A percentile compares a stretch with the other conserved stretches of the same genome.
phyloP scores from a whole-genome alignment of 2,329 filamentous ascomycete genomes.

The Sporothrix variecibatus region DNA sequence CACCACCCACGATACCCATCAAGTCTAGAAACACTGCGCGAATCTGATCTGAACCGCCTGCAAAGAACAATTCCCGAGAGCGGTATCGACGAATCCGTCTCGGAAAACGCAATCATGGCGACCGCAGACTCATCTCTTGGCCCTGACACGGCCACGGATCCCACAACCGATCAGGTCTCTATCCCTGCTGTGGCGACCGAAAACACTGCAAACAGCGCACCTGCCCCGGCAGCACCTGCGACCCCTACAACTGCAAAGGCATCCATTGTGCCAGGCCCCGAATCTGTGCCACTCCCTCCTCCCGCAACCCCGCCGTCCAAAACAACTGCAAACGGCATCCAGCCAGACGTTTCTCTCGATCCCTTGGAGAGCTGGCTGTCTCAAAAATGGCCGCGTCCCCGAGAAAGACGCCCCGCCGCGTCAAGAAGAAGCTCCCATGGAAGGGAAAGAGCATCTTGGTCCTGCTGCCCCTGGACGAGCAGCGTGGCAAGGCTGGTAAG shows the following conservation, averaged over 20 bases:
- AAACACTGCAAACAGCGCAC: background rate
- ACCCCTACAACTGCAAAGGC: conserved; percentile 9
- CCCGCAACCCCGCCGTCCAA: conserved; percentile 22
- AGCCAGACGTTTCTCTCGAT: conserved; percentile 1
- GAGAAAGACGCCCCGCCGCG: conserved; percentile 52
- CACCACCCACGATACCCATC: conserved; percentile 51
- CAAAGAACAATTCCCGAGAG: conserved; percentile 11
- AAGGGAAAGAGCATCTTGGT: conserved; percentile 74
- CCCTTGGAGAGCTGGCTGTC: conserved; percentile 21
- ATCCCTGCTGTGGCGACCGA: background rate
- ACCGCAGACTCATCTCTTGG: conserved; percentile 19
- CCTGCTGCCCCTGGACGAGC: conserved; percentile 66
- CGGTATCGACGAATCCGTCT: background rate
- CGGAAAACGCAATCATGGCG: background rate
- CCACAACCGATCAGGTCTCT: background rate
- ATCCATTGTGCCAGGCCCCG: background rate
- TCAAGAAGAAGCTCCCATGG: conserved; percentile 74
- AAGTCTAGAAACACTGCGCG: conserved; percentile 59
- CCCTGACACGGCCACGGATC: background rate
- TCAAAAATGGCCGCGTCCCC: conserved; percentile 34
- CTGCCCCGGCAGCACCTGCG: background rate
- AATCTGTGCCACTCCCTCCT: conserved; percentile 5
- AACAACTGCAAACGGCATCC: background rate
- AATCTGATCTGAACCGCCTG: conserved; percentile 37
- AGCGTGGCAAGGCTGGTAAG: conserved; percentile 60